phyloP scores from a whole-genome alignment of 495 filamentous ascomycete genomes.

The Apodospora peruviana region DNA sequence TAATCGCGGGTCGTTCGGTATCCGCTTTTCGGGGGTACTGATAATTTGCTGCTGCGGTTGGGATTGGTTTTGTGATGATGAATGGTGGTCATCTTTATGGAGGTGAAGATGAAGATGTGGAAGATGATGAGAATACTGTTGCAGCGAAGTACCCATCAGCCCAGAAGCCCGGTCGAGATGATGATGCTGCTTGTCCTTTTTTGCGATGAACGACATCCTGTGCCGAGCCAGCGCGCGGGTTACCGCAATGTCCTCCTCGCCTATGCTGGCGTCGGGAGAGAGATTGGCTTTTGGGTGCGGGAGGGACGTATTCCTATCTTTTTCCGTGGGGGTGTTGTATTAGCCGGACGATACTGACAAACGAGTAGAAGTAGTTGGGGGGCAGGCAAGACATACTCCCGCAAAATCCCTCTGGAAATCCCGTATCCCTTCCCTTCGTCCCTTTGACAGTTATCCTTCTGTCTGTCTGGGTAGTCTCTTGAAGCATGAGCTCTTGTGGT shows the following conservation, averaged over 20 bases:
- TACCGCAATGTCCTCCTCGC: constrained; percentile 24
- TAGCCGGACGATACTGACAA: background rate
- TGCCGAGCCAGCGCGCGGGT: constrained; percentile 16
- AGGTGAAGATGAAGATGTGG: too few species aligned
- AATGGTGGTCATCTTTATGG: too few species aligned
- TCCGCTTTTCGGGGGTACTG: too few species aligned
- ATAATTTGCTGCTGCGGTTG: too few species aligned
- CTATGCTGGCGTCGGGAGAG: constrained; percentile 26
- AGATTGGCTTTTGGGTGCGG: constrained; percentile 32
- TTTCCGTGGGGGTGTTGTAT: background rate
- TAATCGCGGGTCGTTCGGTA: too few species aligned
- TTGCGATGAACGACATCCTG: constrained; percentile 20
- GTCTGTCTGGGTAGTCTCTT: too few species aligned
- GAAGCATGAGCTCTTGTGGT: too few species aligned
- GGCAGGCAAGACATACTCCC: constrained; percentile 15
- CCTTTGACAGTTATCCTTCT: too few species aligned
- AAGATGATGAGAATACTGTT: too few species aligned
- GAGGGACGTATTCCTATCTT: constrained; percentile 29
- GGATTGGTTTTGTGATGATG: too few species aligned
- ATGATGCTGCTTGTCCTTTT: constrained; percentile 3
- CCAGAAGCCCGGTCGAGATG: too few species aligned
- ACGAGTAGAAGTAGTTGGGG: background rate
- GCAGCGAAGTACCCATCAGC: too few species aligned
- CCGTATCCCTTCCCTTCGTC: constrained; percentile 27
- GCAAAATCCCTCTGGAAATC: constrained; percentile 30